Evolutionary conservation across 805 yeast genomes (phyloP).

Genomic region (Wickerhamiella kurtzmanii): DNA sequence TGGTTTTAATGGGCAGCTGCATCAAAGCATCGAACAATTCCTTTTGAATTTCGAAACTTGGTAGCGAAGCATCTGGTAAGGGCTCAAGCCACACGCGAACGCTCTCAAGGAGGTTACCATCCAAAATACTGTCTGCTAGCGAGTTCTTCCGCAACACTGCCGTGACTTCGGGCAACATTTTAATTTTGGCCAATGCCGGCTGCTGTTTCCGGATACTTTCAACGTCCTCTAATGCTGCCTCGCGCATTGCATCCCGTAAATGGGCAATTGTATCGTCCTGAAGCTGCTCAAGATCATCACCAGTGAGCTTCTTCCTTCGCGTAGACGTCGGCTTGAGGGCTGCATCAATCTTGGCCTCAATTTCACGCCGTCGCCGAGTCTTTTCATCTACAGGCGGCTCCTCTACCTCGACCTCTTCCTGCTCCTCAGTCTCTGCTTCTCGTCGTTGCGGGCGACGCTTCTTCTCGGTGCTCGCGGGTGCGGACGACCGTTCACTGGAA

Average conservation of each 20-base stretch:
- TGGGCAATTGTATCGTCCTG: slow-evolving; percentile 80
- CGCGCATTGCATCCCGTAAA: slow-evolving; percentile 79
- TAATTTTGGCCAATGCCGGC: slow-evolving; percentile 66
- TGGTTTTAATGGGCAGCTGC: slow-evolving; percentile 83
- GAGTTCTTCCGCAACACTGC: slow-evolving; percentile 66
- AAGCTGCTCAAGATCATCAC: slow-evolving; percentile 87
- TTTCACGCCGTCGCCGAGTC: slow-evolving; percentile 48
- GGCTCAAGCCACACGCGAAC: slow-evolving; percentile 97
- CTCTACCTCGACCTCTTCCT: slow-evolving; percentile 14
- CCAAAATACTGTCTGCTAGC: slow-evolving; percentile 82
- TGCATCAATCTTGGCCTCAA: slow-evolving; percentile 71
- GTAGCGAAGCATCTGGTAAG: slow-evolving; percentile 91
- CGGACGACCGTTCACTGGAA: slow-evolving; percentile 7
- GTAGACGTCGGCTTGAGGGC: slow-evolving; percentile 52
- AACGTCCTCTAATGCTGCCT: slow-evolving; percentile 41
- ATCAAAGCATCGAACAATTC: slow-evolving; percentile 63
- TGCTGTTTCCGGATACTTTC: slow-evolving; percentile 44
- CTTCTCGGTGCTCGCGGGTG: background rate
- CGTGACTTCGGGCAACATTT: slow-evolving; percentile 65
- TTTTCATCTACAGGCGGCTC: slow-evolving; percentile 25
- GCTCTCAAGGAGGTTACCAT: slow-evolving; percentile 84
- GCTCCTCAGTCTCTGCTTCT: slow-evolving; percentile 13
- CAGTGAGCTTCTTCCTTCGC: slow-evolving; percentile 53
- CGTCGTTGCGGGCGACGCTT: slow-evolving; percentile 7
- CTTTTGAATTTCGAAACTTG: slow-evolving; percentile 93